Evolutionary conservation across 768 basidiomycete genomes (phyloP).

Genomic region (Phanerochaete sordida): DNA sequence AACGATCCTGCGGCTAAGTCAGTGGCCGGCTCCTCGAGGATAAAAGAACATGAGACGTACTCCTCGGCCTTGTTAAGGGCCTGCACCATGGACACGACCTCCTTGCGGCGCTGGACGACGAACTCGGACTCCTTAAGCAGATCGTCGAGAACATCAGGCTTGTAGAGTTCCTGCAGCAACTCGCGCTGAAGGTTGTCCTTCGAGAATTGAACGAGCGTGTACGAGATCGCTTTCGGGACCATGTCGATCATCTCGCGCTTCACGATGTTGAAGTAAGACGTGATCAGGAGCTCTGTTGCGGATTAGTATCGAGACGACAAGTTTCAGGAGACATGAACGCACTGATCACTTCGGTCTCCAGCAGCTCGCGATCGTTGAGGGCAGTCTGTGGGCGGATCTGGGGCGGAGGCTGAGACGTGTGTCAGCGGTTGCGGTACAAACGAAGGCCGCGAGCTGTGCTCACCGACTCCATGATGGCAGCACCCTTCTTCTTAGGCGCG

Average conservation of each 20-base stretch:
- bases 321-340: slow-evolving; percentile 32
- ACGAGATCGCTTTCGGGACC: slow-evolving; percentile 94
- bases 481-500: slow-evolving; percentile 57
- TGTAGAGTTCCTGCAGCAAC: slow-evolving; percentile 93
- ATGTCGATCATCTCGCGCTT: slow-evolving; percentile 99
- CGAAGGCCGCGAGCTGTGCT: background rate
- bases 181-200: slow-evolving; percentile 95
- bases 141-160: slow-evolving; percentile 93
- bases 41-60: slow-evolving; percentile 43
- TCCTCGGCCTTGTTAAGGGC: slow-evolving; percentile 97
- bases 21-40: slow-evolving; percentile 3
- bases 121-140: slow-evolving; percentile 92
- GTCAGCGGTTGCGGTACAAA: background rate
- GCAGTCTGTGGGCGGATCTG: slow-evolving; percentile 89
- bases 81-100: slow-evolving; percentile 88
- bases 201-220: slow-evolving; percentile 87
- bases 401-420: slow-evolving; percentile 59
- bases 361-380: slow-evolving; percentile 89
- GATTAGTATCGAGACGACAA: background rate
- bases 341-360: slow-evolving; percentile 99
- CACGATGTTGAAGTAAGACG: slow-evolving; percentile 97
- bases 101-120: slow-evolving; percentile 87
- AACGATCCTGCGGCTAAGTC: slow-evolving; percentile 45
- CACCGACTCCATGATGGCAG: slow-evolving; percentile 57
- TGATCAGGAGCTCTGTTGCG: slow-evolving; percentile 81